These are phyloP conservation scores for Magnaporthiopsis incrustans DNA, from an alignment of 2,329 filamentous ascomycete genomes.

Conservation along the genomic window DNA sequence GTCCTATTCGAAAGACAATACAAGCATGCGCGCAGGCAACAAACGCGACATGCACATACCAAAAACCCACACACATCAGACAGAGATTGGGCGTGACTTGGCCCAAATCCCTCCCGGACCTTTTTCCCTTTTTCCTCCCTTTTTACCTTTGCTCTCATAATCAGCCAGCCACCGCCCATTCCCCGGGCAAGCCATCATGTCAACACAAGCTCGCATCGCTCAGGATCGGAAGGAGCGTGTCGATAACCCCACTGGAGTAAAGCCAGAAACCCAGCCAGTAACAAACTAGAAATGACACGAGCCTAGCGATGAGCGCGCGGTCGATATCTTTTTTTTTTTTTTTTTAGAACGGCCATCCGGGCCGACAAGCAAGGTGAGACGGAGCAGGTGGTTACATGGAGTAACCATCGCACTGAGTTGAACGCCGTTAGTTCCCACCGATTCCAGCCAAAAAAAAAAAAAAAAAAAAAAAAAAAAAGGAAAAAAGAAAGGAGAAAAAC, in stretches of 20 bases:
- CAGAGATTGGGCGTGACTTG: not conserved
- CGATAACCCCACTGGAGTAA: not conserved
- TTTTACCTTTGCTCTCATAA: not conserved
- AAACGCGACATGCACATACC: not conserved
- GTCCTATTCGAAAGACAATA: not conserved
- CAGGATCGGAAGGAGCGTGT: not conserved
- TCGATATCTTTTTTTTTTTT: not conserved
- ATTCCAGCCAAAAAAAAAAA: not conserved
- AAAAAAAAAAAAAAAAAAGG: not conserved
- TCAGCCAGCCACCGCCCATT: not conserved
- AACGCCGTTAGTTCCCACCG: not conserved
- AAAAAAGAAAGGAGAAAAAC: not conserved
- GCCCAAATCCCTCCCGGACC: not conserved
- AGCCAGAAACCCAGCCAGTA: not conserved
- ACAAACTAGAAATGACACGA: not conserved
- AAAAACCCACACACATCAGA: not conserved
- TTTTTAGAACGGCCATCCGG: not conserved
- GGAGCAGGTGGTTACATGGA: not conserved
- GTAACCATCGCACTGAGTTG: not conserved
- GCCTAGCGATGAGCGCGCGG: not conserved
- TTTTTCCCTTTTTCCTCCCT: not conserved
- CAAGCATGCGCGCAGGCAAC: not conserved
- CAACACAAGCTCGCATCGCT: not conserved
- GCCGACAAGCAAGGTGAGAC: not conserved
- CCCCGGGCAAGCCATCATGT: not conserved